These are phyloP conservation scores for Ambrosiella cleistominuta DNA, from an alignment of 2,329 filamentous ascomycete genomes.

Conservation along the genomic window DNA sequence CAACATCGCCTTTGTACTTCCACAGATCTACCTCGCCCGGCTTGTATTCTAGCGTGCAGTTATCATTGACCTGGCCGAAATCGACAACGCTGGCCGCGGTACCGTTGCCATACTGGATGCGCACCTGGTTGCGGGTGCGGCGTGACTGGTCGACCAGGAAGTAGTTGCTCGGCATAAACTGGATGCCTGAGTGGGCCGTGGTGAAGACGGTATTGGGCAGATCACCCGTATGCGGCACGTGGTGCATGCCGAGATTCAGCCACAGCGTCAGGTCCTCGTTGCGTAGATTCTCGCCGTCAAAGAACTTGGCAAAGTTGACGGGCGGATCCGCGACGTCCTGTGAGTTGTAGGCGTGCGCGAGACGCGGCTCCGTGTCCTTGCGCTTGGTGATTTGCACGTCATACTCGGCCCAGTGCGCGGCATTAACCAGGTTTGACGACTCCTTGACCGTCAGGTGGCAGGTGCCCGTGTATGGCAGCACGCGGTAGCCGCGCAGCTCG, in stretches of 20 bases:
- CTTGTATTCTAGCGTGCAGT: conserved; percentile 19
- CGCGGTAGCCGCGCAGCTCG: conserved; percentile 29
- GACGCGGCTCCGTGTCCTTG: conserved; percentile 24
- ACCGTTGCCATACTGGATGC: conserved; percentile 23
- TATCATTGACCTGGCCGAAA: conserved; percentile 20
- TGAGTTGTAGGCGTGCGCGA: conserved; percentile 21
- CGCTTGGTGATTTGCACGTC: conserved; percentile 29
- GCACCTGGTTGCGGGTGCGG: conserved; percentile 21
- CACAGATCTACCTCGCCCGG: conserved; percentile 18
- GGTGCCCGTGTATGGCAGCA: conserved; percentile 21
- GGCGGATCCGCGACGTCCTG: conserved; percentile 24
- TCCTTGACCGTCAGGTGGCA: conserved; percentile 29
- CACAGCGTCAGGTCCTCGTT: conserved; percentile 29
- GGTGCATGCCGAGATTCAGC: conserved; percentile 38
- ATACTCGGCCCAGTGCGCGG: conserved; percentile 24
- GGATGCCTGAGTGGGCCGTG: conserved; percentile 20
- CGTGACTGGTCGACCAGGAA: conserved; percentile 10
- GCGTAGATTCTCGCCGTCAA: conserved; percentile 16
- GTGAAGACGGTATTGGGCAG: conserved; percentile 20
- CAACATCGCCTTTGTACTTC: conserved; percentile 17
- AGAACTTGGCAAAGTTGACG: conserved; percentile 29
- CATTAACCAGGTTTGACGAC: conserved; percentile 23
- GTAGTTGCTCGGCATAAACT: conserved; percentile 21
- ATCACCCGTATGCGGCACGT: conserved; percentile 31
- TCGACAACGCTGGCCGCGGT: conserved; percentile 18